These are phyloP conservation scores for Chrysanthemum lavandulifolium DNA, from an alignment of 129 eudicot genomes.

Conservation along the genomic window DNA sequence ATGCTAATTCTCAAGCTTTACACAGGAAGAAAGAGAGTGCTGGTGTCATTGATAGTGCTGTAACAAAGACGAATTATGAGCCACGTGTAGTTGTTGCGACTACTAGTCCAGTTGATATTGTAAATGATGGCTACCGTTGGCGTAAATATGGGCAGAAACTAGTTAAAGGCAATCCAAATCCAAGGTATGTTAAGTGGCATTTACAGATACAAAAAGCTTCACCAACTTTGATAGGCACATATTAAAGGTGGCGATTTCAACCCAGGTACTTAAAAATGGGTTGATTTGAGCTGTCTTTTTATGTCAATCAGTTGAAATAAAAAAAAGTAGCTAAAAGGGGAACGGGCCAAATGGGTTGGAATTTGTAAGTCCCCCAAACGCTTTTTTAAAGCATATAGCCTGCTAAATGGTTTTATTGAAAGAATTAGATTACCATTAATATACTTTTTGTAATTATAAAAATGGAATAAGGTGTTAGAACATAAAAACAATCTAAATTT, in stretches of 20 bases:
- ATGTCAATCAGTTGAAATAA: neutral
- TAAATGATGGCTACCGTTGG: conserved; percentile 85
- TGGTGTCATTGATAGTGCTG: conserved; percentile 24
- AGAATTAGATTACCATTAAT: neutral
- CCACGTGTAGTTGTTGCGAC: conserved; percentile 62
- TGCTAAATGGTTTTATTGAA: neutral
- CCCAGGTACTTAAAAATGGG: neutral
- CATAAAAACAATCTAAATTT: too few relatives aligned
- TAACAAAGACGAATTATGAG: conserved; percentile 41
- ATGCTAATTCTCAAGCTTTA: conserved; percentile 17
- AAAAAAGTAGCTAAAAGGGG: neutral
- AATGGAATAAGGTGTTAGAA: too few relatives aligned
- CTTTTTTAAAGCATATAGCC: neutral
- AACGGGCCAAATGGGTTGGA: neutral
- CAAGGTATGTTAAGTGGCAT: conserved; percentile 47
- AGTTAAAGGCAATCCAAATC: conserved; percentile 74
- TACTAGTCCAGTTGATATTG: conserved; percentile 60
- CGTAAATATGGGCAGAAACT: conserved; percentile 85
- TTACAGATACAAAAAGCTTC: conserved; percentile 3
- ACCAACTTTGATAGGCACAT: neutral
- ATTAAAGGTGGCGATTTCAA: neutral
- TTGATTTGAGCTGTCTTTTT: neutral
- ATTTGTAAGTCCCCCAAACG: neutral
- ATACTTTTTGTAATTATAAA: neutral
- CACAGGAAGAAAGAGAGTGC: conserved; percentile 58